Conservation (phyloP, 176 grass and related monocot genomes). For the Aegilops umbellulata region DNA sequence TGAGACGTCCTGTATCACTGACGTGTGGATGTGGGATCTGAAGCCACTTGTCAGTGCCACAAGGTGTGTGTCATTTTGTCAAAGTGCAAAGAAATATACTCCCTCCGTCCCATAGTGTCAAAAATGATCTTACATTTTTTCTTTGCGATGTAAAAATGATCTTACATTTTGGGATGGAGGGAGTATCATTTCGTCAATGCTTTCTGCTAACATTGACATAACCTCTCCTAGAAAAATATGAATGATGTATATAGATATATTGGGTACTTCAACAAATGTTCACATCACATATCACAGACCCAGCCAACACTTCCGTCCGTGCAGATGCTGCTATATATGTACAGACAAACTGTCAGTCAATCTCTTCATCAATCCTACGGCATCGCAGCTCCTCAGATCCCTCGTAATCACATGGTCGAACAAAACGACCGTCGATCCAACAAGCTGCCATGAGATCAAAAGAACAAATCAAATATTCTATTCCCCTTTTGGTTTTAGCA, state of each 20-base stretch:
- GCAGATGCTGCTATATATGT: constrained; percentile 5
- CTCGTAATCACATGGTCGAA: constrained; percentile 4
- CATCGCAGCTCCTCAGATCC: neutral
- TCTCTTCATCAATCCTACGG: neutral
- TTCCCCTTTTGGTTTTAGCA: neutral
- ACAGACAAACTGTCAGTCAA: neutral
- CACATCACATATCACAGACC: neutral
- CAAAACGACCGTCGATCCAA: neutral
- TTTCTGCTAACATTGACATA: too few relatives aligned
- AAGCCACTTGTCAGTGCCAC: too few relatives aligned
- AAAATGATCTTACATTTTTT: too few relatives aligned
- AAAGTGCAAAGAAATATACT: too few relatives aligned
- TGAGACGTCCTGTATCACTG: too few relatives aligned
- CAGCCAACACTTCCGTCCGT: neutral
- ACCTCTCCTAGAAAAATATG: too few relatives aligned
- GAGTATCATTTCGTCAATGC: too few relatives aligned
- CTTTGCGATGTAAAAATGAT: too few relatives aligned
- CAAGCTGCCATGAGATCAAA: constrained; percentile 6
- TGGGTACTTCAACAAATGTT: neutral
- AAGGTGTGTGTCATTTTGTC: too few relatives aligned
- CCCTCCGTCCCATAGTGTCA: too few relatives aligned
- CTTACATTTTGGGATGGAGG: too few relatives aligned
- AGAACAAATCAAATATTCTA: constrained; percentile 36
- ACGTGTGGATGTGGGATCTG: too few relatives aligned
- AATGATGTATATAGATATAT: neutral